A percentile compares a stretch with the other conserved stretches of the same genome.
These are phyloP conservation scores for Trichoderma erinaceum DNA, from an alignment of 495 filamentous ascomycete species.

Conservation along the genomic window DNA sequence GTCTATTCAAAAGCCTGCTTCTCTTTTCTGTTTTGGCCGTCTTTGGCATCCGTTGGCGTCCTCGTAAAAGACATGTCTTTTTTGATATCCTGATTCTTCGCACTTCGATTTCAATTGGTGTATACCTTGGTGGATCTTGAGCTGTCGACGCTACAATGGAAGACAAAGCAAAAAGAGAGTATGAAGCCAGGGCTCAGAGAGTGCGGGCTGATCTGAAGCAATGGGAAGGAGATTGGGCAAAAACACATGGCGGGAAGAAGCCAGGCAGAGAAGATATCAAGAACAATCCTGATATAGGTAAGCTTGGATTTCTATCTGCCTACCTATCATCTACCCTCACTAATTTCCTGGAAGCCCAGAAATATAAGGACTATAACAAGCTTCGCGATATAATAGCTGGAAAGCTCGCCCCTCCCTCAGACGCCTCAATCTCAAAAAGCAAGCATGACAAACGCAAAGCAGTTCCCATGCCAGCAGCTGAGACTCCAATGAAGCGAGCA, in stretches of 20 bases:
- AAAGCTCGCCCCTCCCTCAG: slow-evolving; percentile 36
- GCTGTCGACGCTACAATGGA: slow-evolving; percentile 33
- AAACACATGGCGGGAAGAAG: slow-evolving; percentile 63
- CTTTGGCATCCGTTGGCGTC: background rate
- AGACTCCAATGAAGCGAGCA: slow-evolving; percentile 42
- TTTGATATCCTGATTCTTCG: background rate
- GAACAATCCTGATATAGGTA: slow-evolving; percentile 74
- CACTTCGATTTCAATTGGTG: background rate
- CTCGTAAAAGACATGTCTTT: background rate
- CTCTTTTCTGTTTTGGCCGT: background rate
- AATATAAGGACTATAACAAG: slow-evolving; percentile 87
- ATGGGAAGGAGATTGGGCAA: slow-evolving; percentile 78
- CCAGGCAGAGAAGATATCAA: slow-evolving; percentile 83
- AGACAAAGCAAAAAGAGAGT: slow-evolving; percentile 29
- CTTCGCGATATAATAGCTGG: slow-evolving; percentile 55
- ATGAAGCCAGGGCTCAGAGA: slow-evolving; percentile 36
- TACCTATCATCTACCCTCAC: background rate
- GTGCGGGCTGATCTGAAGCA: slow-evolving; percentile 73
- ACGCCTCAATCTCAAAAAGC: background rate
- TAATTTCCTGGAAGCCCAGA: slow-evolving; percentile 51
- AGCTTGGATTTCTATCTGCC: slow-evolving; percentile 11
- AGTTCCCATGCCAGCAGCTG: slow-evolving; percentile 23
- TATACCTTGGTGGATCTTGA: background rate
- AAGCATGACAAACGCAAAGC: slow-evolving; percentile 5
- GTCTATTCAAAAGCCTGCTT: background rate